These are phyloP conservation scores for Aspergillus homomorphus DNA, from an alignment of 495 filamentous ascomycete genomes.

Conservation along the genomic window DNA sequence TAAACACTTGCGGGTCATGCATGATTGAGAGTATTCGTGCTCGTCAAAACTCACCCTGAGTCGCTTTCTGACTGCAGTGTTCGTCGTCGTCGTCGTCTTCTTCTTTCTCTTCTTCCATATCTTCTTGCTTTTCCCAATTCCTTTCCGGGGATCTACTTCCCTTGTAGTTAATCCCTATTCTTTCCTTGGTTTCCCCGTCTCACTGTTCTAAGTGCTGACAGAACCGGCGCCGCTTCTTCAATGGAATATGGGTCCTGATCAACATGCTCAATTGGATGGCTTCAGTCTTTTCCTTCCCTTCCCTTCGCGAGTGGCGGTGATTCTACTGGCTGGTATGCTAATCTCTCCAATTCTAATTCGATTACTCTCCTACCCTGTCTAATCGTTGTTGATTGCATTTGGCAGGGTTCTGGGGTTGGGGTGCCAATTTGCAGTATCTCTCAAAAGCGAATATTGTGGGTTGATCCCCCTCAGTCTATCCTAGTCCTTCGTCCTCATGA, in stretches of 20 bases:
- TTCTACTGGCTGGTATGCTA: conserved; percentile 70
- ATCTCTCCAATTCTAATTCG: background rate
- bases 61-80: conserved; percentile 33
- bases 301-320: conserved; percentile 74
- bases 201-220: conserved; percentile 17
- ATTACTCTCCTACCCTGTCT: background rate
- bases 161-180: background rate
- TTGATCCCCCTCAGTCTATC: conserved; percentile 13
- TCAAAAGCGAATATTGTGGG: conserved; percentile 66
- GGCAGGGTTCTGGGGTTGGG: conserved; percentile 88
- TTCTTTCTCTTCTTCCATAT: conserved; percentile 11
- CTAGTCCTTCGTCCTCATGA: conserved; percentile 1
- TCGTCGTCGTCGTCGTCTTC: conserved; percentile 9
- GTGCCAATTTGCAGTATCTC: conserved; percentile 79
- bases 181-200: conserved; percentile 7
- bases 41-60: conserved; percentile 37
- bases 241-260: conserved; percentile 75
- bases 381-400: conserved; percentile 14
- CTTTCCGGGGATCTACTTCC: background rate
- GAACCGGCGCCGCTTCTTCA: conserved; percentile 24
- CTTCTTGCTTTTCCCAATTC: conserved; percentile 10
- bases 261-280: conserved; percentile 76
- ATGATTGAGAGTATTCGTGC: conserved; percentile 10
- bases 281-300: conserved; percentile 84
- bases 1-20: conserved; percentile 13